These are phyloP conservation scores for Rhodotorula sp. DNA, from an alignment of 1,284 basidiomycete species.

Conservation along the genomic window DNA sequence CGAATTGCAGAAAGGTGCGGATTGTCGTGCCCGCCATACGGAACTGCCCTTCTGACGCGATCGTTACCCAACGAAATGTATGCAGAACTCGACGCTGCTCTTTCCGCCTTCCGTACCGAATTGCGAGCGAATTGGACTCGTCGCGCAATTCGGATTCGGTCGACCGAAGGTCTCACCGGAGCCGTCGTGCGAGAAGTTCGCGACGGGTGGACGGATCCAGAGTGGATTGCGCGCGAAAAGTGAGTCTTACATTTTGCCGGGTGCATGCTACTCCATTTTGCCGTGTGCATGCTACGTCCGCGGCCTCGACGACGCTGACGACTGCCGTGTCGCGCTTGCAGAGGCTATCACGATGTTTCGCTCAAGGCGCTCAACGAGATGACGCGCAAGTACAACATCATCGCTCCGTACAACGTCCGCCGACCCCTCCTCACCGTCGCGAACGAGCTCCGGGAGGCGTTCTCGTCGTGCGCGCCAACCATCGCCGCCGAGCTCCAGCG, in stretches of 20 bases:
- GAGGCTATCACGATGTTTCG: constrained; percentile 66
- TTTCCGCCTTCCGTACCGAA: constrained; percentile 63
- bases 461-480: constrained; percentile 50
- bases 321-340: background rate
- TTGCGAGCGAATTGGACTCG: constrained; percentile 64
- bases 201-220: constrained; percentile 61
- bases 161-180: constrained; percentile 22
- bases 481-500: constrained; percentile 58
- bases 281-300: no score
- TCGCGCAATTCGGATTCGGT: constrained; percentile 63
- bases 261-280: no score
- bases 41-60: background rate
- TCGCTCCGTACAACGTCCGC: constrained; percentile 72
- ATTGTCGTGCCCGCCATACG: constrained; percentile 5
- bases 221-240: constrained; percentile 70
- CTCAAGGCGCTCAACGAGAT: constrained; percentile 69
- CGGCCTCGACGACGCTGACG: background rate
- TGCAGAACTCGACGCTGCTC: constrained; percentile 59
- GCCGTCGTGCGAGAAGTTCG: constrained; percentile 49
- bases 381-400: constrained; percentile 73
- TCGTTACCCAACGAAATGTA: constrained; percentile 27
- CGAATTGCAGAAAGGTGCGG: constrained; percentile 70
- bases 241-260: background rate
- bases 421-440: constrained; percentile 60
- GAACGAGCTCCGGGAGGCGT: constrained; percentile 63